Conservation (phyloP, 176 grass and related monocot species). For the Canna indica region DNA sequence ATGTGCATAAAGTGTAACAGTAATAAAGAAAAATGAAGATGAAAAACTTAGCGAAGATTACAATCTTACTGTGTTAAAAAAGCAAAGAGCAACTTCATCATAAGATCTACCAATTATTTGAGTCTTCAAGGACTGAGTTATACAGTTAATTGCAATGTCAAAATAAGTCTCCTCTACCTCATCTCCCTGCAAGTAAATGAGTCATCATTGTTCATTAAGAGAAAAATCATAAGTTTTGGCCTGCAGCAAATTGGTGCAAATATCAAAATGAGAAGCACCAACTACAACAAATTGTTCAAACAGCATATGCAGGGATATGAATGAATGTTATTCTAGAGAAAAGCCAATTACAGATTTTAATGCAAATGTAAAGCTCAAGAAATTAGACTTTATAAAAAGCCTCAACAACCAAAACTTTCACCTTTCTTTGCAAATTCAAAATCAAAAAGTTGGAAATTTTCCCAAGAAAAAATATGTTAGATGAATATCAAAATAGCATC, state of each 20-base stretch:
- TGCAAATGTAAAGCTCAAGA: too few species aligned
- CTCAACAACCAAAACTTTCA: too few species aligned
- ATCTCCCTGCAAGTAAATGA: conserved; percentile 26
- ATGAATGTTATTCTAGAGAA: too few species aligned
- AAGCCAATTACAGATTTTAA: too few species aligned
- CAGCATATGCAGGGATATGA: too few species aligned
- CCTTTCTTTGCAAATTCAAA: too few species aligned
- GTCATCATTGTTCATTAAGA: conserved; percentile 4
- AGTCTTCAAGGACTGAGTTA: conserved; percentile 49
- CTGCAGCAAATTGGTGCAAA: background rate
- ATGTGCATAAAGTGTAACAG: background rate
- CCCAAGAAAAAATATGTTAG: too few species aligned
- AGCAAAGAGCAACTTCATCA: conserved; percentile 87
- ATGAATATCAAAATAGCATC: too few species aligned
- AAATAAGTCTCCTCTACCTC: conserved; percentile 64
- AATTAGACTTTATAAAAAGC: too few species aligned
- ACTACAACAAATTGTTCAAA: too few species aligned
- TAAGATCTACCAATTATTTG: conserved; percentile 80
- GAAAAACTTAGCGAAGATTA: conserved; percentile 2
- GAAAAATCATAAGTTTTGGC: background rate
- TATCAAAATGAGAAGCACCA: too few species aligned
- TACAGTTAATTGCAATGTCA: conserved; percentile 53
- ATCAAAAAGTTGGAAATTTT: too few species aligned
- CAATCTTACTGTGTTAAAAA: conserved; percentile 79
- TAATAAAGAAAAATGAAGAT: background rate